A percentile compares a stretch with the other conserved stretches of the same genome.
Evolutionary conservation across 2,329 filamentous ascomycete genomes (phyloP).

Genomic region (Claviceps pazoutovae): DNA sequence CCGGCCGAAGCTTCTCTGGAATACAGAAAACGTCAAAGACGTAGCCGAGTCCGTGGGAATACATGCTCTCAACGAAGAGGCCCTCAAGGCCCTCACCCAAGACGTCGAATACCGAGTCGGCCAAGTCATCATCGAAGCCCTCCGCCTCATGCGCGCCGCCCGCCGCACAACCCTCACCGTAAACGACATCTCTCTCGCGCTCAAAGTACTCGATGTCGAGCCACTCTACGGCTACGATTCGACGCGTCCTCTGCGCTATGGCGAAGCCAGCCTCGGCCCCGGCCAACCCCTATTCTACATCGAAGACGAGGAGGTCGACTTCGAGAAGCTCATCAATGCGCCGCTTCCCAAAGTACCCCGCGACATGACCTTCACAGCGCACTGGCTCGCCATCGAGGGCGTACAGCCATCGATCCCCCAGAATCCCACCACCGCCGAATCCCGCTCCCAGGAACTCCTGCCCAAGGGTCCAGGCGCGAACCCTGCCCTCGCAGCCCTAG

Average conservation of each 20-base stretch:
- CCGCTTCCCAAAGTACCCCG: slow-evolving; percentile 87
- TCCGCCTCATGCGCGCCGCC: slow-evolving; percentile 91
- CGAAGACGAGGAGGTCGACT: slow-evolving; percentile 96
- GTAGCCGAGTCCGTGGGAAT: slow-evolving; percentile 95
- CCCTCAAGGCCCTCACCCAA: slow-evolving; percentile 73
- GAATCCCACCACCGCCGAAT: slow-evolving; percentile 80
- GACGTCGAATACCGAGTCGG: slow-evolving; percentile 93
- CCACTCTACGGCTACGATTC: slow-evolving; percentile 95
- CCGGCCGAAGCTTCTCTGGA: slow-evolving; percentile 64
- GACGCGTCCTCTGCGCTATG: slow-evolving; percentile 74
- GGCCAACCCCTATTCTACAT: slow-evolving; percentile 94
- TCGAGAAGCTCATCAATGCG: slow-evolving; percentile 96
- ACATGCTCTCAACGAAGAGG: slow-evolving; percentile 64
- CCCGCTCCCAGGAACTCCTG: slow-evolving; percentile 69
- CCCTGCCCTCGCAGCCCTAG: slow-evolving; percentile 63
- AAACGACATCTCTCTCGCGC: slow-evolving; percentile 75
- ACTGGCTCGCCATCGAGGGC: slow-evolving; percentile 96
- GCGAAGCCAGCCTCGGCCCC: slow-evolving; percentile 83
- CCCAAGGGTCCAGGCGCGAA: slow-evolving; percentile 86
- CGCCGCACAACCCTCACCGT: slow-evolving; percentile 78
- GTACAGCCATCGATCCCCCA: slow-evolving; percentile 94
- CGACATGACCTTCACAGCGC: slow-evolving; percentile 78
- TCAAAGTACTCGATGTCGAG: slow-evolving; percentile 80
- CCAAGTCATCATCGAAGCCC: slow-evolving; percentile 82
- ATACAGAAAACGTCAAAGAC: slow-evolving; percentile 87